Evolutionary conservation across 1,139 yeast species (phyloP).

Genomic region (Zygoascus meyerae): DNA sequence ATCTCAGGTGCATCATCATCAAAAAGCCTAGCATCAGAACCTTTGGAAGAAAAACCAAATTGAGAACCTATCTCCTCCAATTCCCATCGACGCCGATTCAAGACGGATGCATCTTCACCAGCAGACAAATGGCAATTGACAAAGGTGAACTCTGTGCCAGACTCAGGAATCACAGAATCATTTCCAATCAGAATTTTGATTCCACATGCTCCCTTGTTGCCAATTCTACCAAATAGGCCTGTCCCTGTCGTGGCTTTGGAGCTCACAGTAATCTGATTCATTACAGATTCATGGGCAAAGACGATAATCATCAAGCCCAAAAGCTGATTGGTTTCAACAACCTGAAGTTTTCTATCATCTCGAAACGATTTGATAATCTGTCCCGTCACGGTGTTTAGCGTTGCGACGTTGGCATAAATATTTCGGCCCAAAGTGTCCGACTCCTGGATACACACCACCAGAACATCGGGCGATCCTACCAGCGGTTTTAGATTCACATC

Average conservation of each 20-base stretch:
- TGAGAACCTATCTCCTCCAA: conserved; percentile 36
- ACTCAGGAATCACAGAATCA: conserved; percentile 22
- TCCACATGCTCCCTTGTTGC: conserved; percentile 53
- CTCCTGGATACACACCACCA: conserved; percentile 47
- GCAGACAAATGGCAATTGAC: conserved; percentile 67
- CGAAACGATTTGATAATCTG: conserved; percentile 28
- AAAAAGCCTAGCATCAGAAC: conserved; percentile 15
- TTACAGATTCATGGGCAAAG: conserved; percentile 32
- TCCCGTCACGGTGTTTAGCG: conserved; percentile 38
- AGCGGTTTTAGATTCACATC: conserved; percentile 23
- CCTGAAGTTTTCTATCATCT: conserved; percentile 20
- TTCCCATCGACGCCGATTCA: conserved; percentile 41
- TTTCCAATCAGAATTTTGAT: conserved; percentile 32
- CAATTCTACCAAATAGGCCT: conserved; percentile 52
- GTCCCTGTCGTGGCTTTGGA: conserved; percentile 43
- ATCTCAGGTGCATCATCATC: conserved; percentile 21
- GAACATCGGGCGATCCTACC: conserved; percentile 35
- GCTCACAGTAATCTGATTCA: conserved; percentile 36
- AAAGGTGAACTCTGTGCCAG: conserved; percentile 47
- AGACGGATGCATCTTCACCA: conserved; percentile 38
- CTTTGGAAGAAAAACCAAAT: conserved; percentile 23
- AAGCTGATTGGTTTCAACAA: conserved; percentile 41
- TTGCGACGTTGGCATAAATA: conserved; percentile 39
- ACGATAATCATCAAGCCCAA: conserved; percentile 46
- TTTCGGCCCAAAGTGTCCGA: conserved; percentile 46